Conservation (phyloP, 1,139 yeast species). For the Debaryomyces robertsiae region DNA sequence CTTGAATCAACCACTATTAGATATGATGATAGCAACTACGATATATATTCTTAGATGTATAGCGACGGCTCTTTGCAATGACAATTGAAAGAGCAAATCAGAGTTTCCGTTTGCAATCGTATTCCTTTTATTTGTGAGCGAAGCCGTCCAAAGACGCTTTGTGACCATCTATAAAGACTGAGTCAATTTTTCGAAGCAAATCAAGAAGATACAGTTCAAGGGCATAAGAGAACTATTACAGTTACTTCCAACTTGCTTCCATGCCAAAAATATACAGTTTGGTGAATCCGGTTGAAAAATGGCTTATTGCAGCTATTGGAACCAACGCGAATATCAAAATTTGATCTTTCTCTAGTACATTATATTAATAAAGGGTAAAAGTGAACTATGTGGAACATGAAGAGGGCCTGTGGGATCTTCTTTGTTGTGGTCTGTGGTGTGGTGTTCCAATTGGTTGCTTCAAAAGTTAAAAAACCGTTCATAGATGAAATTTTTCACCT, state of each 20-base stretch:
- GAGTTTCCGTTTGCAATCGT: slow-evolving; percentile 6
- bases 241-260: no score
- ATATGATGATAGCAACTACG: not conserved
- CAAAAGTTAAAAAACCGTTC: slow-evolving; percentile 41
- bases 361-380: not conserved
- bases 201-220: no score
- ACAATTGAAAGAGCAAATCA: no score
- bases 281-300: not conserved
- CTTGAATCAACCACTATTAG: no score
- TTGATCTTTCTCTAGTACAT: not conserved
- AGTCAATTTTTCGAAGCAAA: no score
- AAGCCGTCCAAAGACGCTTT: slow-evolving; percentile 2
- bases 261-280: no score
- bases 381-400: slow-evolving; percentile 3
- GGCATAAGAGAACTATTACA: no score
- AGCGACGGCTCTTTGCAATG: not conserved
- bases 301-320: not conserved
- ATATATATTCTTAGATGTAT: not conserved
- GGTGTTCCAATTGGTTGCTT: slow-evolving; percentile 17
- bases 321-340: slow-evolving; percentile 8
- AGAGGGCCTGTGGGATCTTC: not conserved
- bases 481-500: slow-evolving; percentile 87
- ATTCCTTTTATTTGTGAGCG: slow-evolving; percentile 8
- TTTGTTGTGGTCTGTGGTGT: slow-evolving; percentile 5
- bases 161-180: slow-evolving; percentile 1